Base-by-base conservation (phyloP, 805 yeast species). In the Barnettozyma sucrosica region DNA sequence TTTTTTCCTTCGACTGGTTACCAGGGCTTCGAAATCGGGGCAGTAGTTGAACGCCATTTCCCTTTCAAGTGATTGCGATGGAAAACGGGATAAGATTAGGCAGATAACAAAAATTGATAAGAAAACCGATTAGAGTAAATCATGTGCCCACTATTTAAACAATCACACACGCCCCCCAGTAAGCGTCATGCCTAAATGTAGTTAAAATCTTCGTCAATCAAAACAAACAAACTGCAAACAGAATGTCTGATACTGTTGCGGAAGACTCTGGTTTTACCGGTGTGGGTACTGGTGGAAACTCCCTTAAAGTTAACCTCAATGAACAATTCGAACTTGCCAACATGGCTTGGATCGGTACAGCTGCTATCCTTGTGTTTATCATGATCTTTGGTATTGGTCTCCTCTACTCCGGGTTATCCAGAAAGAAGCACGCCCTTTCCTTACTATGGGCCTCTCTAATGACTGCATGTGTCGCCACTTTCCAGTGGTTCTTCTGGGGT, bases 401-500 rank as follows among this genome's bases (percentile, higher is more conserved):
- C 47, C 72, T 92, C 53, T 92, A 92, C 69, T 88, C 96, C 32
- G 99, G 99, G 55, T 71, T 93, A 52, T 83, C 96, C 14, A 81
- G 99, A 67, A 92, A 92, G 68, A 88, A 90, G 67, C 97, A 93
- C 61, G 96, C 97, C n/a, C 71, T 93, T 47, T 87, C 97, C 7
- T 73, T 93, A 45, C 70, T 93, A 45, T 93, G 97, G 97, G 93
- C 96, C 21, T 83, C 96, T 7, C 70, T 93, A 63, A 89, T 89
- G 86, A 89, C 95, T 19, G 81, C 81, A 19, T 82, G 93, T 56
- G 71, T 92, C 28, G 81, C 89, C 7, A 69, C 85, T 1, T 89
- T 93, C 78, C 97, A 93, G 67, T 92, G 99, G 98, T 93, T 89
- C 69, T 90, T 89, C 73, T 89, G 97, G 97, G 99, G 98, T 53